Conservation (phyloP, 2,329 filamentous ascomycete species). For the Sporothrix brasiliensis region DNA sequence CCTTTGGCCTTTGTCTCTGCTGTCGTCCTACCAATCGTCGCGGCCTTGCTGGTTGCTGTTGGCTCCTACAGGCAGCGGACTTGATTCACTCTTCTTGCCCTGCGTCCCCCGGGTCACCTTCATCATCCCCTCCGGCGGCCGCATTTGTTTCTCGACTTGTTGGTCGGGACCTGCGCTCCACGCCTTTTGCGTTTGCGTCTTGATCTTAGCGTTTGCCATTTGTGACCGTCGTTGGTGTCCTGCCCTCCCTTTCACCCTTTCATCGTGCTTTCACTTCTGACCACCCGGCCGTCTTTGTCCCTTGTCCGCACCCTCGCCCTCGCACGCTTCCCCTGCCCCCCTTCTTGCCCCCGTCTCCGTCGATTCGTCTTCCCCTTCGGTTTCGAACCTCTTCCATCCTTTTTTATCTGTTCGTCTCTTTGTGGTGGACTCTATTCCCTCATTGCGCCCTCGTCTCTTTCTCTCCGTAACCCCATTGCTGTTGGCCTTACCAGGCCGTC, state of each 20-base stretch:
- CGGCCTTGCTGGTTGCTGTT: conserved; percentile 1
- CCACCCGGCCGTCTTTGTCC: neutral
- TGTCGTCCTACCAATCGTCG: neutral
- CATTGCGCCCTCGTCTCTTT: neutral
- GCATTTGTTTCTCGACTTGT: neutral
- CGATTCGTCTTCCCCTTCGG: neutral
- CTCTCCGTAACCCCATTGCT: neutral
- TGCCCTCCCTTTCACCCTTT: conserved; percentile 16
- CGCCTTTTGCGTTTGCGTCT: conserved; percentile 21
- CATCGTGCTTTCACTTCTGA: conserved; percentile 24
- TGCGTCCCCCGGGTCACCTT: neutral
- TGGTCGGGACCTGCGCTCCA: neutral
- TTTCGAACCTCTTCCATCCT: conserved; percentile 16
- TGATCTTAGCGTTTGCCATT: conserved; percentile 21
- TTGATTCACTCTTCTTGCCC: neutral
- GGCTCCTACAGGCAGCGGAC: neutral
- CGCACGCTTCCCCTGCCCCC: neutral
- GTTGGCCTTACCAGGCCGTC: neutral
- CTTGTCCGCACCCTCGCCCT: neutral
- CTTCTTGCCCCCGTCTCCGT: neutral
- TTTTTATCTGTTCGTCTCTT: conserved; percentile 7
- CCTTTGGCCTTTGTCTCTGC: neutral
- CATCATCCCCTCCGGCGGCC: neutral
- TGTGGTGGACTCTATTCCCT: neutral
- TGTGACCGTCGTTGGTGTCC: neutral